Conservation (phyloP, 2,329 filamentous ascomycete genomes). For the Cercospora sp. region DNA sequence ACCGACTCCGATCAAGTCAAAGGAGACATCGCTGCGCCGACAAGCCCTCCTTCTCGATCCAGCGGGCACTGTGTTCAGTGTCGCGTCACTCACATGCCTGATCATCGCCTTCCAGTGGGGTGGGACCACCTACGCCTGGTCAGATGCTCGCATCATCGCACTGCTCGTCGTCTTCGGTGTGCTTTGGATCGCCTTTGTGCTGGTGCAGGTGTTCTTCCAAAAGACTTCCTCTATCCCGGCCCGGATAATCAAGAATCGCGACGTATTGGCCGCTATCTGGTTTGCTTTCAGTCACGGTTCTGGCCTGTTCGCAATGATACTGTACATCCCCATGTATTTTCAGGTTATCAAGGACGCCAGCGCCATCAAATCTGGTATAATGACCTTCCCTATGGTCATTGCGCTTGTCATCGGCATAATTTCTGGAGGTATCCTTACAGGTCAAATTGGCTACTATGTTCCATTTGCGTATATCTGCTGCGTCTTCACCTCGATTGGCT, state of each 20-base stretch:
- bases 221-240: constrained; percentile 46
- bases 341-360: constrained; percentile 4
- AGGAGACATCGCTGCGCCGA: constrained; percentile 34
- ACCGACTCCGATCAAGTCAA: constrained; percentile 45
- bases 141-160: constrained; percentile 43
- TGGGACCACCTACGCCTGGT: constrained; percentile 39
- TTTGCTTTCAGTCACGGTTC: constrained; percentile 5
- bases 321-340: constrained; percentile 12
- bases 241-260: constrained; percentile 47
- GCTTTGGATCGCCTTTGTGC: neutral
- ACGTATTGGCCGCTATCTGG: constrained; percentile 38
- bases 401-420: constrained; percentile 46
- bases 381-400: constrained; percentile 30
- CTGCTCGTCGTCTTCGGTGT: constrained; percentile 38
- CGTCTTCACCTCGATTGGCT: constrained; percentile 44
- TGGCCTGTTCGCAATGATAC: constrained; percentile 7
- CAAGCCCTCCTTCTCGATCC: constrained; percentile 41
- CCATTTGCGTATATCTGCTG: constrained; percentile 46
- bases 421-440: constrained; percentile 39
- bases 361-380: constrained; percentile 3
- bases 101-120: constrained; percentile 51
- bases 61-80: constrained; percentile 40
- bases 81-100: constrained; percentile 46
- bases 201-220: constrained; percentile 36
- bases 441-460: constrained; percentile 47